Percentiles rank a stretch among this genome's conserved stretches.
Evolutionary conservation across 306 rosid species (phyloP).

Genomic region (Bauhinia variegata): DNA sequence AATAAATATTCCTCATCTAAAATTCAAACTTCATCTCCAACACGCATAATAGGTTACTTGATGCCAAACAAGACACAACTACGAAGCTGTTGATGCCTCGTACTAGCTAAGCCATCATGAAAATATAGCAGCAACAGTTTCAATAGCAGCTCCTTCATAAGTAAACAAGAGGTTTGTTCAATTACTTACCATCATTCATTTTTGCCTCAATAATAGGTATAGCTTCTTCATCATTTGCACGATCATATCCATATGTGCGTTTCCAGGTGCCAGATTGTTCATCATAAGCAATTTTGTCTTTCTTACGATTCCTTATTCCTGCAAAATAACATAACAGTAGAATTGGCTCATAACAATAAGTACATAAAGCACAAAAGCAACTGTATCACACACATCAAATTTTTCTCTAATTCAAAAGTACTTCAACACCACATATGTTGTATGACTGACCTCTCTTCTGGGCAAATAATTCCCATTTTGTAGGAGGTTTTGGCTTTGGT

Average conservation of each 20-base stretch:
- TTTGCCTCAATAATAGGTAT: slow-evolving; percentile 92
- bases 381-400: no score
- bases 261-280: slow-evolving; percentile 80
- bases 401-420: no score
- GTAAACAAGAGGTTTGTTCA: background rate
- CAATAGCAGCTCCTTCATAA: background rate
- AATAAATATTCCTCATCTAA: no score
- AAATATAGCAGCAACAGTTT: background rate
- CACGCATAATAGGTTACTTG: background rate
- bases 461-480: slow-evolving; percentile 91
- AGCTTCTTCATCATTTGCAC: slow-evolving; percentile 80
- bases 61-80: background rate
- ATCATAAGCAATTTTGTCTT: slow-evolving; percentile 69
- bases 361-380: no score
- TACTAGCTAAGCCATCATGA: background rate
- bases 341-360: no score
- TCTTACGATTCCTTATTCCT: slow-evolving; percentile 81
- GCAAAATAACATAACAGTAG: slow-evolving; percentile 25
- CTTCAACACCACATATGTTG: background rate
- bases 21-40: slow-evolving; percentile 1
- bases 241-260: slow-evolving; percentile 83
- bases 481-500: slow-evolving; percentile 84
- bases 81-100: background rate
- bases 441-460: slow-evolving; percentile 68
- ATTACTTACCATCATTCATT: slow-evolving; percentile 71